Evolutionary conservation across 305 asterid genomes (phyloP), one percentile per base, ranked within the genome.

Genomic region (Striga hermonthica): DNA sequence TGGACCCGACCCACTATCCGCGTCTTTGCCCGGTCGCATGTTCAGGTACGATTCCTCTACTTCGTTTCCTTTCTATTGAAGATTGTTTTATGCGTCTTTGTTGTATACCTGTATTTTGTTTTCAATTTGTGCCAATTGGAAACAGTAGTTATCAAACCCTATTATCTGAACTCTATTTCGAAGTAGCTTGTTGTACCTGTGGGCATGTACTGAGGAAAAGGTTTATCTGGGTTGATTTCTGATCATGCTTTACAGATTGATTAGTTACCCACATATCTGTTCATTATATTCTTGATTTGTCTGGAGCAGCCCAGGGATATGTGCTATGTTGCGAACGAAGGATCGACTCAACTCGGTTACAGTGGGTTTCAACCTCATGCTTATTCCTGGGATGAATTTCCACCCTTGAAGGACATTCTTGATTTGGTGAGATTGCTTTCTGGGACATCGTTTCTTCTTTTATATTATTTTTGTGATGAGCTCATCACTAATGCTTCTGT

Each of bases 1-100:
- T 93, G 99, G 99, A 90, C 85, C 69, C 85, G 99, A 60, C 99
- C 99, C 76, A 84, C 93, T 28, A 75, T 90, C 79, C 89, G 87
- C 35, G 97, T 88, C 64, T 93, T 93, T 28, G 95, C 89, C 65
- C 79, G 85, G 64, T 70, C 82, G 13, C 86, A 81, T 78, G 11
- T 83, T 50, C 99, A 93, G 96, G 99, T 91, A 35, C 31, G 61
- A 56, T 49, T 57, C 11, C 16, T 28, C 34, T 8, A 49, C 0
- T 13, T 49, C 14, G 10, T 7, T 9, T 41, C 7, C 9, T 5
- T 8, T 49, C 7, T 49, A n/a, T 49, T 49, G 31, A 22, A 22
- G 31, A 22, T 49, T n/a, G n/a, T 49, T 49, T 4, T 48, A 4
- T 4, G 8, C 9, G 1, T 49, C 7, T 22, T 22, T 22, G 31